Percentiles rank a stretch among this genome's conserved stretches.
Evolutionary conservation across 345 rosid genomes (phyloP).

Genomic region (Leavenworthia alabamica): DNA sequence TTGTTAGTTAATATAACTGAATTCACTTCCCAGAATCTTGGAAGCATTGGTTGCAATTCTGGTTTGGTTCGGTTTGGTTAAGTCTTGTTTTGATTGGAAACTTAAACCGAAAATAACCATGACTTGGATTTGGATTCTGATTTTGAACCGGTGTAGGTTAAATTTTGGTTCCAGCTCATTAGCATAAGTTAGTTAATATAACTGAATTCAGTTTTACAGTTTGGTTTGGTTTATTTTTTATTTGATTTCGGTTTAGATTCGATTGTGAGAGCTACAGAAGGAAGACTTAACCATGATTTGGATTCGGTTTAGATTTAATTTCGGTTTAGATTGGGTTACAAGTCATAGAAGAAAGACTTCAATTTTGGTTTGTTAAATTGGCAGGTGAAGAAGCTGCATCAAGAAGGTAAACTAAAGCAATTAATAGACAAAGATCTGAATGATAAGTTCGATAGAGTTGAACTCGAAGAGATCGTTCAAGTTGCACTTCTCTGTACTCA

Average conservation of each 20-base stretch:
- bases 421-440: constrained; percentile 76
- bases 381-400: constrained; percentile 89
- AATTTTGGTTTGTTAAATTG: not conserved
- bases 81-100: not conserved
- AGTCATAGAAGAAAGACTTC: not conserved
- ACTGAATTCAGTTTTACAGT: not conserved
- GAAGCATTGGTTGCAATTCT: too few relatives aligned
- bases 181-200: not conserved
- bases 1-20: not conserved
- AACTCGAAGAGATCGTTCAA: constrained; percentile 67
- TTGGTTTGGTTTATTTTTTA: not conserved
- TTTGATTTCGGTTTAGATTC: not conserved
- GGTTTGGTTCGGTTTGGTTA: not conserved
- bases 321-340: not conserved
- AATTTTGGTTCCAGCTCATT: not conserved
- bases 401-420: constrained; percentile 61
- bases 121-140: not conserved
- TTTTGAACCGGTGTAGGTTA: not conserved
- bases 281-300: not conserved
- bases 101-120: too few relatives aligned
- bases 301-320: not conserved
- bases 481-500: constrained; percentile 83
- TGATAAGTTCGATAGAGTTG: constrained; percentile 55
- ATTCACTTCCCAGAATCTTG: too few relatives aligned
- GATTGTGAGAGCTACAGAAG: not conserved